These are phyloP conservation scores for Thelonectria blattea DNA, from an alignment of 2,329 filamentous ascomycete species.

Conservation along the genomic window DNA sequence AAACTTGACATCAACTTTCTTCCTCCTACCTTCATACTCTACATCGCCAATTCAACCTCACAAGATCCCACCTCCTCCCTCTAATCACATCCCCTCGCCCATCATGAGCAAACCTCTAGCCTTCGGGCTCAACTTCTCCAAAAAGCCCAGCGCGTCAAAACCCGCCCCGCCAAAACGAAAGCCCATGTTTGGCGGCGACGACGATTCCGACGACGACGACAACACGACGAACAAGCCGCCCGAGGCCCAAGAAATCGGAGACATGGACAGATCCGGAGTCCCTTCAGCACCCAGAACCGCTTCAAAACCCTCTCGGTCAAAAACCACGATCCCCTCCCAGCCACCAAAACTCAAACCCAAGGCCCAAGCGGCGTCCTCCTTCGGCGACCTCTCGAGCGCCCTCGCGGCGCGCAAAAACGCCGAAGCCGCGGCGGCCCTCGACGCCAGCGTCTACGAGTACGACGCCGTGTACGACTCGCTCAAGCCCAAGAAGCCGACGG, in stretches of 20 bases:
- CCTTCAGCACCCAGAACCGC: conserved; percentile 30
- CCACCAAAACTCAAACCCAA: conserved; percentile 55
- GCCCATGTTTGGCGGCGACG: conserved; percentile 62
- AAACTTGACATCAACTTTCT: conserved; percentile 9
- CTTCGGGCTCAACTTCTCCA: conserved; percentile 65
- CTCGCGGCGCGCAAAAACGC: conserved; percentile 68
- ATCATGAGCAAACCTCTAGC: conserved; percentile 57
- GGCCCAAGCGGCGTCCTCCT: conserved; percentile 51
- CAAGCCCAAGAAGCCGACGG: conserved; percentile 67
- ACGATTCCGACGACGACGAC: conserved; percentile 60
- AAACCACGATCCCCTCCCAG: conserved; percentile 42
- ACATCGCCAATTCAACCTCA: background rate
- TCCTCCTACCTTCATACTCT: background rate
- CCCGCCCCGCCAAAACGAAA: conserved; percentile 57
- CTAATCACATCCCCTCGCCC: background rate
- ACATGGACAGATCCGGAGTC: conserved; percentile 58
- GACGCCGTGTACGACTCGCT: conserved; percentile 82
- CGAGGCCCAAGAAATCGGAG: conserved; percentile 66
- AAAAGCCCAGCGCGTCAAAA: conserved; percentile 60
- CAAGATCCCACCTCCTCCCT: background rate
- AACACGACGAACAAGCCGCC: conserved; percentile 39
- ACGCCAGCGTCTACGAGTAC: conserved; percentile 84
- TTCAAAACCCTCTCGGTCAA: conserved; percentile 44
- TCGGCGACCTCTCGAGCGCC: conserved; percentile 70
- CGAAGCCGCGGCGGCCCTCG: conserved; percentile 68